phyloP scores from a whole-genome alignment of 2,329 filamentous ascomycete species.

The Cytospora piceicola region DNA sequence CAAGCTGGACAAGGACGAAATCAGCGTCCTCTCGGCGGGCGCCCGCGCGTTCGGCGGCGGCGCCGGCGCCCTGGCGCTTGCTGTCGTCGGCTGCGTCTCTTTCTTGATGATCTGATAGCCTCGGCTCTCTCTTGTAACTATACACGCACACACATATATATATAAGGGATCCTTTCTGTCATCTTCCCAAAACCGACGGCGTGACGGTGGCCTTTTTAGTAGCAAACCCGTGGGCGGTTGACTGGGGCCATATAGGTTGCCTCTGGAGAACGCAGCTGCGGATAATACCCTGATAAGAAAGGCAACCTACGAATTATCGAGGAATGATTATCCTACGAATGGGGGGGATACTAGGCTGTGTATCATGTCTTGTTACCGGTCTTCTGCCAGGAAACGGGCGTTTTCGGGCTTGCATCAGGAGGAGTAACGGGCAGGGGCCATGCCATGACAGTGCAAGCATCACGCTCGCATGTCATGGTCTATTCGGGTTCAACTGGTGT shows the following conservation, averaged over 20 bases:
- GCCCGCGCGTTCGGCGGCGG: conserved; percentile 5
- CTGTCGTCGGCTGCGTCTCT: background rate
- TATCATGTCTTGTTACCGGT: background rate
- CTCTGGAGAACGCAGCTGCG: too few relatives aligned
- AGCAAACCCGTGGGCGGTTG: too few relatives aligned
- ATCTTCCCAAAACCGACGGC: too few relatives aligned
- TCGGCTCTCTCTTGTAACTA: too few relatives aligned
- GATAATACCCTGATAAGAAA: background rate
- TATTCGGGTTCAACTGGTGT: too few relatives aligned
- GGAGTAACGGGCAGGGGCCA: background rate
- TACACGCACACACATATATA: too few relatives aligned
- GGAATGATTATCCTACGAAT: background rate
- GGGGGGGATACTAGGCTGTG: background rate
- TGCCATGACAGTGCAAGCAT: background rate
- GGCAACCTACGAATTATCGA: background rate
- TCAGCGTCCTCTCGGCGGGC: conserved; percentile 2
- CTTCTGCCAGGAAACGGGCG: background rate
- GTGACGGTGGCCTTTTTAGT: too few relatives aligned
- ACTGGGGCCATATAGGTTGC: too few relatives aligned
- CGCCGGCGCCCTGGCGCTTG: background rate
- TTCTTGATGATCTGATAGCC: background rate
- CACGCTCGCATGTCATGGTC: background rate
- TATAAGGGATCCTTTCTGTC: background rate
- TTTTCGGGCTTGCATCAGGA: background rate
- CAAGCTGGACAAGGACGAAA: conserved; percentile 36